Evolutionary conservation across 1,284 basidiomycete genomes (phyloP).

Genomic region (Ganoderma lingzhi): DNA sequence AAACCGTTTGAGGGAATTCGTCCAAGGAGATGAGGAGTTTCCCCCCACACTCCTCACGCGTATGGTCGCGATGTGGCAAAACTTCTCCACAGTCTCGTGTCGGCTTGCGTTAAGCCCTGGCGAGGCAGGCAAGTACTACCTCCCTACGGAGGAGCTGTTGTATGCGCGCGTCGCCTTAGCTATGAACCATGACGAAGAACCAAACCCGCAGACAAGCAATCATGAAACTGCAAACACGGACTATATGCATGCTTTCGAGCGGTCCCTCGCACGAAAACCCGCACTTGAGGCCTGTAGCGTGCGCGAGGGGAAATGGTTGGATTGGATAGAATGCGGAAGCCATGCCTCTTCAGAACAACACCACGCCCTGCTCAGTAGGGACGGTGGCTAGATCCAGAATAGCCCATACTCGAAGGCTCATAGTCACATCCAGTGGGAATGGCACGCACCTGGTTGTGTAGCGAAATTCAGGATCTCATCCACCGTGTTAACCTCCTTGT

Average conservation of each 20-base stretch:
- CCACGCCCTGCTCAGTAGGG: background rate
- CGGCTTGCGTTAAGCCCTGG: background rate
- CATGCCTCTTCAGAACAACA: background rate
- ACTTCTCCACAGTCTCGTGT: background rate
- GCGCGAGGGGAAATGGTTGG: background rate
- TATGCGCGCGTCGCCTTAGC: background rate
- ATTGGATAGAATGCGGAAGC: background rate
- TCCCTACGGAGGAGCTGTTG: background rate
- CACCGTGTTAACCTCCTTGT: conserved; percentile 93
- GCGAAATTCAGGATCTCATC: conserved; percentile 95
- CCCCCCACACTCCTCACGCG: background rate
- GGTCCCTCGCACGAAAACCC: background rate
- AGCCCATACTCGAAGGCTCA: background rate
- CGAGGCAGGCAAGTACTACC: background rate
- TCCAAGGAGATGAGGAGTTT: too few relatives aligned
- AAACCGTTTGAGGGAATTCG: too few relatives aligned
- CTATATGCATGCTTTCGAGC: background rate
- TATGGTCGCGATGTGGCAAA: background rate
- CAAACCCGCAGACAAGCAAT: background rate
- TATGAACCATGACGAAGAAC: too few relatives aligned
- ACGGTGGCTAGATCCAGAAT: background rate
- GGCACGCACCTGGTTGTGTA: conserved; percentile 80
- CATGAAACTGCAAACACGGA: background rate
- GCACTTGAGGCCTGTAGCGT: background rate
- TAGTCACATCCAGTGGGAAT: conserved; percentile 14